Percentiles rank a stretch among this genome's conserved stretches.
Conservation (phyloP, 2,329 filamentous ascomycete species). For the Cercospora canescens region DNA sequence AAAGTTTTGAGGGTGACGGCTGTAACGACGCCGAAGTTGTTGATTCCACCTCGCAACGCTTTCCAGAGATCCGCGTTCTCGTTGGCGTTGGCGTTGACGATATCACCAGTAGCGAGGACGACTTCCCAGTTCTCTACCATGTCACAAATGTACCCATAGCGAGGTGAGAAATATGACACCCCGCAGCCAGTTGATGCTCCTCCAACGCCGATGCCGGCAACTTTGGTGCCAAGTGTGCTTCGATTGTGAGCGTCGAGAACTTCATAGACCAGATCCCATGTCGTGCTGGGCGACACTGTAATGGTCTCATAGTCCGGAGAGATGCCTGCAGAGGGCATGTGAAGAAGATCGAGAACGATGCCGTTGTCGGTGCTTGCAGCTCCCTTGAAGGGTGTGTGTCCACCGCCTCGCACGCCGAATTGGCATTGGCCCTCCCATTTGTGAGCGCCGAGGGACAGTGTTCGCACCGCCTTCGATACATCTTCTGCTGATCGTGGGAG, state of each 20-base stretch:
- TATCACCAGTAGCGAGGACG: constrained; percentile 27
- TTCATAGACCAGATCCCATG: constrained; percentile 23
- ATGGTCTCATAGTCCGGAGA: constrained; percentile 16
- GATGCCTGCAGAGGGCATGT: constrained; percentile 23
- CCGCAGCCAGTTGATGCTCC: constrained; percentile 33
- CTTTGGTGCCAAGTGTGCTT: constrained; percentile 25
- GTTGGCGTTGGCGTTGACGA: constrained; percentile 30
- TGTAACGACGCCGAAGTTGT: constrained; percentile 29
- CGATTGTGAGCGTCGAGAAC: constrained; percentile 21
- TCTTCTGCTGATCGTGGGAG: constrained; percentile 20
- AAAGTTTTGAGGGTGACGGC: constrained; percentile 20
- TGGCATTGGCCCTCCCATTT: constrained; percentile 16
- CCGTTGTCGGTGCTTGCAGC: constrained; percentile 28
- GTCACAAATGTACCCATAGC: constrained; percentile 33
- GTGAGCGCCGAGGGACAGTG: constrained; percentile 10
- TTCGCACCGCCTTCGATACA: constrained; percentile 21
- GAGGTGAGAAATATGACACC: constrained; percentile 32
- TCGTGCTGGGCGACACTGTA: constrained; percentile 19
- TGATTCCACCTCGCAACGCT: constrained; percentile 24
- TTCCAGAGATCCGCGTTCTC: constrained; percentile 24
- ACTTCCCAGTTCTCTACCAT: constrained; percentile 32
- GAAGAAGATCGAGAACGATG: constrained; percentile 27
- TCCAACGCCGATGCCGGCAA: constrained; percentile 31
- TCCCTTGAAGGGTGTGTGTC: constrained; percentile 26
- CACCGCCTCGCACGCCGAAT: constrained; percentile 26